A percentile compares a stretch with the other conserved stretches of the same genome.
Conservation (phyloP, 208 protist genomes). For the Trypanosoma brucei region DNA sequence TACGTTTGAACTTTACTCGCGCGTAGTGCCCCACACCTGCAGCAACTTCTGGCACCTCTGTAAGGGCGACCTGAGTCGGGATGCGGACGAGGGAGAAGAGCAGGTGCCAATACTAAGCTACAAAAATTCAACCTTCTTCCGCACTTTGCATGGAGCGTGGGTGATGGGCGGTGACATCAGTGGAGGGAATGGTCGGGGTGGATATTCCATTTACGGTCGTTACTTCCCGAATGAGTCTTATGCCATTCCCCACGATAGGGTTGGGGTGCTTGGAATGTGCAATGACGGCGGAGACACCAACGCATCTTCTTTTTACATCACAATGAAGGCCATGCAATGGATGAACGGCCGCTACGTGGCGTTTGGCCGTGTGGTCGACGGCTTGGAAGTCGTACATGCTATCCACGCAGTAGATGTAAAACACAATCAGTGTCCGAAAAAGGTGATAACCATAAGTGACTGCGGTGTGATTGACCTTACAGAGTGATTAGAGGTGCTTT, state of each 20-base stretch:
- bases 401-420: slow-evolving; percentile 72
- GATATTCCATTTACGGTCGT: slow-evolving; percentile 88
- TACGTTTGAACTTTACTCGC: slow-evolving; percentile 84
- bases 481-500: slow-evolving; percentile 20
- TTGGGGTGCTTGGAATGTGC: slow-evolving; percentile 86
- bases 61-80: slow-evolving; percentile 49
- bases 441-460: slow-evolving; percentile 63
- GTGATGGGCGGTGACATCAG: slow-evolving; percentile 92
- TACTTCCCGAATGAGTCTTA: slow-evolving; percentile 95
- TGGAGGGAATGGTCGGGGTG: slow-evolving; percentile 82
- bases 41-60: slow-evolving; percentile 92
- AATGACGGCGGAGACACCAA: slow-evolving; percentile 87
- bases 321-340: slow-evolving; percentile 67
- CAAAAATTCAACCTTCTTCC: slow-evolving; percentile 91
- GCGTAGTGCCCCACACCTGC: slow-evolving; percentile 81
- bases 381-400: slow-evolving; percentile 76
- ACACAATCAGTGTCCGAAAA: slow-evolving; percentile 75
- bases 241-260: slow-evolving; percentile 70
- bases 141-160: slow-evolving; percentile 90
- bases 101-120: slow-evolving; percentile 66
- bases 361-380: slow-evolving; percentile 93
- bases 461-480: slow-evolving; percentile 80
- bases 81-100: slow-evolving; percentile 14
- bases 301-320: slow-evolving; percentile 89
- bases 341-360: slow-evolving; percentile 94